Evolutionary conservation across 352 stramenopile genomes (phyloP).

Genomic region (Pythium oligandrum): DNA sequence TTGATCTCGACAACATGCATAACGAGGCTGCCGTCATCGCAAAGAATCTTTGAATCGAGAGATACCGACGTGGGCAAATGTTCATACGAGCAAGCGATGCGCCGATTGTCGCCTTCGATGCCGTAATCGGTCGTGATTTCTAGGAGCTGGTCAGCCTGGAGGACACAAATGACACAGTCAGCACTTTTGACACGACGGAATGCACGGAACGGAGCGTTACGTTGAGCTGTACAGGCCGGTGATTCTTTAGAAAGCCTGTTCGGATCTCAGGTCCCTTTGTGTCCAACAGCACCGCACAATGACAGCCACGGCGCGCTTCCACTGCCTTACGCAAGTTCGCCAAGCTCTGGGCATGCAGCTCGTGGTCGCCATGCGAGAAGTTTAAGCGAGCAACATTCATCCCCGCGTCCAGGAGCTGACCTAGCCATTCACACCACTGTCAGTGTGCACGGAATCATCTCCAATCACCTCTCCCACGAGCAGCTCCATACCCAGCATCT

Average conservation of each 20-base stretch:
- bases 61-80: constrained; percentile 90
- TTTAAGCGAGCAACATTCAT: constrained; percentile 99
- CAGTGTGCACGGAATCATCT: too few species aligned
- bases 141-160: constrained; percentile 63
- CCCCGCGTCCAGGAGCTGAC: constrained; percentile 76
- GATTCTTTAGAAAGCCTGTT: constrained; percentile 77
- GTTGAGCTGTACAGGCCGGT: constrained; percentile 62
- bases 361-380: constrained; percentile 98
- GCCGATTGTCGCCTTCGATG: constrained; percentile 60
- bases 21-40: constrained; percentile 94
- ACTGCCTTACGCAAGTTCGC: constrained; percentile 87
- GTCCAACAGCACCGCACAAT: constrained; percentile 94
- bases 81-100: constrained; percentile 94
- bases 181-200: too few species aligned
- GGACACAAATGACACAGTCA: background rate
- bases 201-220: constrained; percentile 10
- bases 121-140: constrained; percentile 90
- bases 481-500: constrained; percentile 84
- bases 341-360: constrained; percentile 86
- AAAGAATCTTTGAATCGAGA: constrained; percentile 91
- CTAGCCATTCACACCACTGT: constrained; percentile 12
- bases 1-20: constrained; percentile 88
- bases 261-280: constrained; percentile 97
- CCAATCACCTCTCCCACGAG: background rate
- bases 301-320: constrained; percentile 53